Evolutionary conservation across 345 rosid genomes (phyloP).

Genomic region (Melaleuca quinquenervia): DNA sequence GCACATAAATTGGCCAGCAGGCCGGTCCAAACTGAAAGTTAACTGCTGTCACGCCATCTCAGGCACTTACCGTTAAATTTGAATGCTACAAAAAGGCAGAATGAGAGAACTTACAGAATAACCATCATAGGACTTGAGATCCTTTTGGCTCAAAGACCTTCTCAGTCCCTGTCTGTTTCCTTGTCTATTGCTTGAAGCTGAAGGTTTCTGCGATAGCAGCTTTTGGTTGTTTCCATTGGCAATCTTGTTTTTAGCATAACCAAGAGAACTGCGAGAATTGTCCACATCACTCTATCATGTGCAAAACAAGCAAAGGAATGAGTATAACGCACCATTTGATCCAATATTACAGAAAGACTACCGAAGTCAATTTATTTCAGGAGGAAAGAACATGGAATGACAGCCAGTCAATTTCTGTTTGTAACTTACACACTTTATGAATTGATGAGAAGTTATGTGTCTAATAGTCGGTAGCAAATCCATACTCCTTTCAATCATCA

Average conservation of each 20-base stretch:
- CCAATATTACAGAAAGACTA: not conserved
- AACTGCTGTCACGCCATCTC: not conserved
- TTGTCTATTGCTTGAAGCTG: slow-evolving; percentile 35
- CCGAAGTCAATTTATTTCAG: not conserved
- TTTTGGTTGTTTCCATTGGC: slow-evolving; percentile 23
- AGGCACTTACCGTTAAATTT: not conserved
- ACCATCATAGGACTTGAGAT: slow-evolving; percentile 60
- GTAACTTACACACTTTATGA: not conserved
- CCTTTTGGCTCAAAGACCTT: slow-evolving; percentile 68
- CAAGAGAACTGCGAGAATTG: slow-evolving; percentile 28
- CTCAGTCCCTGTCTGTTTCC: slow-evolving; percentile 39
- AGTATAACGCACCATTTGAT: not conserved
- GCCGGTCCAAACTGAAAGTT: not conserved
- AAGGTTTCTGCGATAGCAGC: slow-evolving; percentile 18
- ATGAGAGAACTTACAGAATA: slow-evolving; percentile 59
- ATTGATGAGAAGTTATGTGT: not conserved
- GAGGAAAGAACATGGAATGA: not conserved
- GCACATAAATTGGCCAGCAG: not conserved
- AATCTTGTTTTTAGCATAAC: slow-evolving; percentile 21
- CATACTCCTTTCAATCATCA: not conserved
- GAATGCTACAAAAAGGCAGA: not conserved
- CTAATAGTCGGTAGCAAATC: not conserved
- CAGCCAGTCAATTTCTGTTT: not conserved
- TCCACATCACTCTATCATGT: slow-evolving; percentile 67
- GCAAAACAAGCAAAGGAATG: not conserved